Conservation (phyloP, 2,329 filamentous ascomycete genomes). For the Bipolaris zeicola region DNA sequence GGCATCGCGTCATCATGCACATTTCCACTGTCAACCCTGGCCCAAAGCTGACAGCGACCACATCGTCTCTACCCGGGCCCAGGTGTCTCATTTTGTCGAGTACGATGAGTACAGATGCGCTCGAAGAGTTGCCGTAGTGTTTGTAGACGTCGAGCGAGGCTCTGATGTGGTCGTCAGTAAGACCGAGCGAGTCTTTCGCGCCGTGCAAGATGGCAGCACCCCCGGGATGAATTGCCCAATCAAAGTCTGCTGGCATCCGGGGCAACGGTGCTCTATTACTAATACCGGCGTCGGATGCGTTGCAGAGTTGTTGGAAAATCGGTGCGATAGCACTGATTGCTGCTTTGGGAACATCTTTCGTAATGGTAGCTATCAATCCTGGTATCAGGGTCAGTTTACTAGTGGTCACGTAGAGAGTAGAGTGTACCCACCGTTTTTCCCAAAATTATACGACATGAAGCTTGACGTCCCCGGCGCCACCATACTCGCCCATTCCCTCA, state of each 20-base stretch:
- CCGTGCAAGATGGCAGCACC: conserved; percentile 70
- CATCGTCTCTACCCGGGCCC: conserved; percentile 58
- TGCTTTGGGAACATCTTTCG: conserved; percentile 29
- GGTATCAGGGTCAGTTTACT: not conserved
- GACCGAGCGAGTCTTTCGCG: conserved; percentile 62
- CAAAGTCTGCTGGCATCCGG: conserved; percentile 61
- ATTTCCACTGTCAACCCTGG: conserved; percentile 72
- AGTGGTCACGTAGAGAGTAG: too few relatives aligned
- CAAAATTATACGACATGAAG: conserved; percentile 69
- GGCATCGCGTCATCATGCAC: conserved; percentile 64
- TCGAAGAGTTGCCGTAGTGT: conserved; percentile 70
- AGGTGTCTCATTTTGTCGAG: conserved; percentile 62
- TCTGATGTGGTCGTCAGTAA: conserved; percentile 68
- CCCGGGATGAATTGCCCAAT: conserved; percentile 76
- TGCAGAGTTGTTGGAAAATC: conserved; percentile 40
- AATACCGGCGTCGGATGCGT: conserved; percentile 5
- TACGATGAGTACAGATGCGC: conserved; percentile 70
- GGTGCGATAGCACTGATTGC: conserved; percentile 29
- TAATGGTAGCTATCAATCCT: conserved; percentile 31
- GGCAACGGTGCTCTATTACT: conserved; percentile 40
- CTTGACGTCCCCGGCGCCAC: conserved; percentile 65
- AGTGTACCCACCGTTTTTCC: conserved; percentile 59
- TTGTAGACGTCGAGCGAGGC: conserved; percentile 74
- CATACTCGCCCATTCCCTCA: conserved; percentile 69
- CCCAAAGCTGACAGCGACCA: conserved; percentile 72